Percentiles rank a stretch among this genome's conserved stretches.
phyloP scores from a whole-genome alignment of 306 rosid species.

The Prunus davidiana region DNA sequence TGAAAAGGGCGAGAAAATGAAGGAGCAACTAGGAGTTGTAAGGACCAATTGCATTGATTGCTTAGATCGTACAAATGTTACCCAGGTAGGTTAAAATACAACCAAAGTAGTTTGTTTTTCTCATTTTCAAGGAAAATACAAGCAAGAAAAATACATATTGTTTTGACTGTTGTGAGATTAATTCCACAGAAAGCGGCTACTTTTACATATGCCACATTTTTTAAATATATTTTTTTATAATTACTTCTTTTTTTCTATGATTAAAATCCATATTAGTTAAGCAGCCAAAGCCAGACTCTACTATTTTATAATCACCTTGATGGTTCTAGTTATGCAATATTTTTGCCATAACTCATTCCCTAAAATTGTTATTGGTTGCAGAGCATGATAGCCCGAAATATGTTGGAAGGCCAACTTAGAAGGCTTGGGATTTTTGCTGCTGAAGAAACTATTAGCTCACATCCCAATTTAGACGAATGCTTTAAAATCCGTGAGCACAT shows the following conservation, averaged over 20 bases:
- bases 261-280: background rate
- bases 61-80: constrained; percentile 96
- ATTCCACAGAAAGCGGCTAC: too few relatives aligned
- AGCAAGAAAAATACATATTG: background rate
- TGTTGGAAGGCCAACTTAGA: constrained; percentile 91
- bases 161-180: background rate
- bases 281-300: background rate
- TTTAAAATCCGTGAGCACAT: constrained; percentile 72
- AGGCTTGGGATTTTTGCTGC: constrained; percentile 93
- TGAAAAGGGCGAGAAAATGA: constrained; percentile 92
- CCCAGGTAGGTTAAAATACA: constrained; percentile 65
- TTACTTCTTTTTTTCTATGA: too few relatives aligned
- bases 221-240: too few relatives aligned
- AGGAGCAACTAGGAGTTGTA: constrained; percentile 91
- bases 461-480: constrained; percentile 78
- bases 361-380: constrained; percentile 42
- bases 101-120: too few relatives aligned
- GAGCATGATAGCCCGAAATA: constrained; percentile 90
- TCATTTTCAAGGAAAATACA: too few relatives aligned
- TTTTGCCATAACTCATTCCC: background rate
- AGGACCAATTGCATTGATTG: constrained; percentile 97
- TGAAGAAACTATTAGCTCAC: constrained; percentile 91
- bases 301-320: background rate
- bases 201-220: too few relatives aligned
- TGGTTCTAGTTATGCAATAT: constrained; percentile 7